phyloP scores from a whole-genome alignment of 352 stramenopile genomes.

The Bremia lactucae region DNA sequence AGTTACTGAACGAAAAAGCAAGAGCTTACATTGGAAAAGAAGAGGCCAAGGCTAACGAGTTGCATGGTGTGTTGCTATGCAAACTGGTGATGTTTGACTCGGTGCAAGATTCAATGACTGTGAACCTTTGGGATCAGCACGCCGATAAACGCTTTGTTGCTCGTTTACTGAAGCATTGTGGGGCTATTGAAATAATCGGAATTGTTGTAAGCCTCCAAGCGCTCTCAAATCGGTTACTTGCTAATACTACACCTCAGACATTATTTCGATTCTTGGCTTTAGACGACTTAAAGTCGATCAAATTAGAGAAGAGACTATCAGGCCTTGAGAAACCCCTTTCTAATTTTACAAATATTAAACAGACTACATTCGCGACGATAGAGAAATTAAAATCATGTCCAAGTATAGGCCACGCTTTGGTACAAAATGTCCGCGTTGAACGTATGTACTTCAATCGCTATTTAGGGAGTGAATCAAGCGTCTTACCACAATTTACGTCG shows the following conservation, averaged over 20 bases:
- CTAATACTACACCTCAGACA: constrained; percentile 48
- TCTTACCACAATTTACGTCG: constrained; percentile 20
- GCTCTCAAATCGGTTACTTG: constrained; percentile 36
- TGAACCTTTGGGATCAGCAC: constrained; percentile 62
- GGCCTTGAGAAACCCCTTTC: not conserved
- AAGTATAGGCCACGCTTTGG: constrained; percentile 11
- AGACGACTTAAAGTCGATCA: constrained; percentile 14
- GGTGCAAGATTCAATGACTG: constrained; percentile 23
- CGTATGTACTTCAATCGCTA: constrained; percentile 25
- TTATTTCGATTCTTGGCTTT: constrained; percentile 25
- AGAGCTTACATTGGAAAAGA: not conserved
- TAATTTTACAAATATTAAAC: not conserved
- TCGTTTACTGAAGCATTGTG: constrained; percentile 27
- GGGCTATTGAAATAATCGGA: constrained; percentile 24
- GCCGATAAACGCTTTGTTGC: constrained; percentile 35
- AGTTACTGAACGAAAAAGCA: not conserved
- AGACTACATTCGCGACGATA: constrained; percentile 17
- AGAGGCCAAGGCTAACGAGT: constrained; percentile 8
- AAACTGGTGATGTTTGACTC: constrained; percentile 43
- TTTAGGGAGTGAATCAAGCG: constrained; percentile 16
- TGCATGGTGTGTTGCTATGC: constrained; percentile 31
- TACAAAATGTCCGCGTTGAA: constrained; percentile 39
- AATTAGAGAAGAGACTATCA: constrained; percentile 14
- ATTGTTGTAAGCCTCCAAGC: constrained; percentile 39
- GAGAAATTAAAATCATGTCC: constrained; percentile 23